Conservation (phyloP, 768 basidiomycete genomes). For the Hericium rajendrae region DNA sequence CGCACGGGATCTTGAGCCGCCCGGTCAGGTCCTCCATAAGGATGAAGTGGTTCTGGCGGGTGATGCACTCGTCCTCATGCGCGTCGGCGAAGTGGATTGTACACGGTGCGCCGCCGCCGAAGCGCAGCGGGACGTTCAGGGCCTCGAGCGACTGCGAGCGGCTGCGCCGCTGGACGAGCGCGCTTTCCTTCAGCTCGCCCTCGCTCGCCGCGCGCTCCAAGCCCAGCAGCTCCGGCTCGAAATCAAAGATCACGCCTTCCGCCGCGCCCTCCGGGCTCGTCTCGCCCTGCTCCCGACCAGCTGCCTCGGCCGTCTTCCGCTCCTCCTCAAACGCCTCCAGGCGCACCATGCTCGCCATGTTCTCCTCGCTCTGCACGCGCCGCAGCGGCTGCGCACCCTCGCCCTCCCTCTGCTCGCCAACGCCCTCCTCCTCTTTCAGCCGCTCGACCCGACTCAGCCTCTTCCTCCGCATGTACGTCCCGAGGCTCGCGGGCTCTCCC, state of each 20-base stretch:
- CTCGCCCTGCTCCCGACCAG: background rate
- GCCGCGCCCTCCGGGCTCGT: background rate
- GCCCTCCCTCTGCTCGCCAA: conserved; percentile 1
- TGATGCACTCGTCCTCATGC: conserved; percentile 39
- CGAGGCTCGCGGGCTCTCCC: conserved; percentile 28
- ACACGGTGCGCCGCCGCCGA: conserved; percentile 6
- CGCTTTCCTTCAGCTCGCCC: background rate
- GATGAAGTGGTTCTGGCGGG: conserved; percentile 95
- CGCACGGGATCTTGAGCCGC: conserved; percentile 81
- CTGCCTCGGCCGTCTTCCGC: background rate
- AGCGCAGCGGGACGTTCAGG: conserved; percentile 1
- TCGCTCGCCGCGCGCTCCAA: too few relatives aligned
- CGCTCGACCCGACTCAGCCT: conserved; percentile 33
- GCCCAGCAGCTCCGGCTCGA: conserved; percentile 9
- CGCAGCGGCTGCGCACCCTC: conserved; percentile 33
- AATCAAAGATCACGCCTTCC: conserved; percentile 9
- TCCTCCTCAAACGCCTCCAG: conserved; percentile 9
- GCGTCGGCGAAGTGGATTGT: conserved; percentile 13
- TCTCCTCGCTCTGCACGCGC: conserved; percentile 56
- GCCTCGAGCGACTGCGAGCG: conserved; percentile 29
- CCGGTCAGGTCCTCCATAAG: conserved; percentile 99
- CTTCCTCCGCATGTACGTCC: conserved; percentile 25
- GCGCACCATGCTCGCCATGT: conserved; percentile 28
- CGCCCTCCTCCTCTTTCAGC: conserved; percentile 29
- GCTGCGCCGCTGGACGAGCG: conserved; percentile 28